Evolutionary conservation across 805 yeast species (phyloP), one percentile per base, ranked within the genome.

Genomic region (Diddensiella caesifluorescens): DNA sequence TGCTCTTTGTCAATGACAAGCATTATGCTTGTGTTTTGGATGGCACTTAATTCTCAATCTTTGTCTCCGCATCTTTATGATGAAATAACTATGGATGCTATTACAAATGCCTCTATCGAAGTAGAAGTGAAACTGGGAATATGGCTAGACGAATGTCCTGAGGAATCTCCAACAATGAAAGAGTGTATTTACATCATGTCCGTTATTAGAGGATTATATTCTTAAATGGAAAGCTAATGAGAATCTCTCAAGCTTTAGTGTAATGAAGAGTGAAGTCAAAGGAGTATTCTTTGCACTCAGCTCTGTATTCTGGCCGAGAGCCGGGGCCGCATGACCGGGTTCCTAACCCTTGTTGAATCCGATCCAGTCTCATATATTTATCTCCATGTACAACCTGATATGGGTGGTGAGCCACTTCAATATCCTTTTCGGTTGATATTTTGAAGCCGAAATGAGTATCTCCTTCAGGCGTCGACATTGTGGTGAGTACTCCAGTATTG

Each of bases 291-390:
- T 22, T 25, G 13, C 23, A 22, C 13, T 26, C 15, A 35, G 48
- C 42, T 22, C 37, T 23, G 35, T 51, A 56, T 39, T 47, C 32
- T 4, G 42, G 49, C 31, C 42, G 35, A 2, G 48, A 51, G 6
- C 54, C 59, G 6, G 61, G 60, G 2, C 61, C 60, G 33, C 61
- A 57, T 5, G 57, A 53, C 10, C 43, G 46, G 12, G 56, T 49
- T 7, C 61, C 61, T 3, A 57, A 35, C 1, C 61, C 62, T 15
- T 55, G 57, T 22, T 50, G 56, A 25, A 44, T 49, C 18, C 45
- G 48, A 35, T 57, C 60, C 4, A 56, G 38, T 7, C 58, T 41
- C 28, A 57, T 23, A 20, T 48, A 32, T n/a, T 39, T 41, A 13
- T 38, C 32, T n/a, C 45, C 45, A 7, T 28, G 31, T 5, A 10